These are phyloP conservation scores for Lepidium aucheri DNA, from an alignment of 345 rosid genomes.

Conservation along the genomic window DNA sequence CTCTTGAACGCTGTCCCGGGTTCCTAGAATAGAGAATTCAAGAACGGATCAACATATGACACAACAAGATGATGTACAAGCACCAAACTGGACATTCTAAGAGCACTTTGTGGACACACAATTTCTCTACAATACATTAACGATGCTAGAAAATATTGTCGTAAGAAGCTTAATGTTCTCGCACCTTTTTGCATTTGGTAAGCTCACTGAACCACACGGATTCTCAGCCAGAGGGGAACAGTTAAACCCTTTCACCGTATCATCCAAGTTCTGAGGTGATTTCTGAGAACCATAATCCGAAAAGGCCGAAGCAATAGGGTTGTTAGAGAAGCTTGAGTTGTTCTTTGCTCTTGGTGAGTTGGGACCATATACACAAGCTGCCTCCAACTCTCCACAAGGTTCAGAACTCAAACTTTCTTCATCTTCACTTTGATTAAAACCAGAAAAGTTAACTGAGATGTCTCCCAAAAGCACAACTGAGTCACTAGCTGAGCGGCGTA, in stretches of 20 bases:
- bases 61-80: neutral
- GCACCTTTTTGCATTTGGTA: conserved; percentile 49
- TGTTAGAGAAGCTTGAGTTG: conserved; percentile 37
- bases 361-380: conserved; percentile 65
- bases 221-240: conserved; percentile 24
- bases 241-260: conserved; percentile 33
- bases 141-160: neutral
- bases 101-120: neutral
- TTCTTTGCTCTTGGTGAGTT: conserved; percentile 62
- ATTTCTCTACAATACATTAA: neutral
- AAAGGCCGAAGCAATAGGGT: conserved; percentile 53
- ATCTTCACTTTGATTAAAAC: conserved; percentile 28
- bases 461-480: conserved; percentile 50
- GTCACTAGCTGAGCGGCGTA: conserved; percentile 72
- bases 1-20: conserved; percentile 76
- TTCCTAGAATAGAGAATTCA: conserved; percentile 34
- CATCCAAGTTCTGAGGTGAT: conserved; percentile 34
- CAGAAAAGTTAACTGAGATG: conserved; percentile 31
- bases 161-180: neutral
- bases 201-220: conserved; percentile 15
- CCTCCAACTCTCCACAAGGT: conserved; percentile 40
- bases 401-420: conserved; percentile 31
- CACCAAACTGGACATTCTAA: neutral
- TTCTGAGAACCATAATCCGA: conserved; percentile 44
- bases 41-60: neutral